phyloP scores from a whole-genome alignment of 306 rosid species.

The Amphicarpaea edgeworthii region DNA sequence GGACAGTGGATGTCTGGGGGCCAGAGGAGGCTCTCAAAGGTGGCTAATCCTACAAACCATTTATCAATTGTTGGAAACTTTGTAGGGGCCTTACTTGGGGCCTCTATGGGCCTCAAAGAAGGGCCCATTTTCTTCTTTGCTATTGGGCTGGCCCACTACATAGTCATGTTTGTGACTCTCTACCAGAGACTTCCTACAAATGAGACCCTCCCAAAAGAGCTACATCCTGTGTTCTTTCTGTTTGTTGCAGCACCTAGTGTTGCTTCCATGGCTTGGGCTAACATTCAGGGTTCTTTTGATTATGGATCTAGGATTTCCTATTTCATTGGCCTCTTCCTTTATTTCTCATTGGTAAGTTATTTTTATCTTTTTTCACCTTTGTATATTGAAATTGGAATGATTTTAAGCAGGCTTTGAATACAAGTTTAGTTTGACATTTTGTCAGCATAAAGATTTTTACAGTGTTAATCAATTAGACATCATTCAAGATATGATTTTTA shows the following conservation, averaged over 20 bases:
- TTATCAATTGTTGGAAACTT: conserved; percentile 85
- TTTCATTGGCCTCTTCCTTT: conserved; percentile 88
- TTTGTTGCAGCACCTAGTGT: conserved; percentile 97
- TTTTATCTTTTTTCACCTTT: too few species aligned
- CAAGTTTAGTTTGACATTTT: too few species aligned
- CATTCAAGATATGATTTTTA: too few species aligned
- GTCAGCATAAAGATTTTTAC: too few species aligned
- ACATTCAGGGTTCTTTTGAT: conserved; percentile 82
- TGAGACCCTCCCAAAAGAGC: conserved; percentile 90
- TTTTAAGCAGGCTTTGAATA: too few species aligned
- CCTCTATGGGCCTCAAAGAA: conserved; percentile 87
- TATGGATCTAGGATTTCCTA: conserved; percentile 72
- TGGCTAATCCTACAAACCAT: conserved; percentile 90
- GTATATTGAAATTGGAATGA: too few species aligned
- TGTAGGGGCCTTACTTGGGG: conserved; percentile 89
- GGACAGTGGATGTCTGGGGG: conserved; percentile 99
- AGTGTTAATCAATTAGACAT: too few species aligned
- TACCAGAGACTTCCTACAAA: conserved; percentile 92
- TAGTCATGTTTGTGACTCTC: conserved; percentile 85
- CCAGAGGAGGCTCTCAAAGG: conserved; percentile 82
- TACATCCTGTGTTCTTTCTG: conserved; percentile 90
- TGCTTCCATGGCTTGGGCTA: conserved; percentile 96
- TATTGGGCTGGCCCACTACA: conserved; percentile 83
- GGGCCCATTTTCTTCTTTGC: conserved; percentile 94
- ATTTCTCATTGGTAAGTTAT: conserved; percentile 78